Evolutionary conservation across 2,329 filamentous ascomycete species (phyloP), one percentile per base, ranked within the genome.

Genomic region (Talaromyces pinophilus): DNA sequence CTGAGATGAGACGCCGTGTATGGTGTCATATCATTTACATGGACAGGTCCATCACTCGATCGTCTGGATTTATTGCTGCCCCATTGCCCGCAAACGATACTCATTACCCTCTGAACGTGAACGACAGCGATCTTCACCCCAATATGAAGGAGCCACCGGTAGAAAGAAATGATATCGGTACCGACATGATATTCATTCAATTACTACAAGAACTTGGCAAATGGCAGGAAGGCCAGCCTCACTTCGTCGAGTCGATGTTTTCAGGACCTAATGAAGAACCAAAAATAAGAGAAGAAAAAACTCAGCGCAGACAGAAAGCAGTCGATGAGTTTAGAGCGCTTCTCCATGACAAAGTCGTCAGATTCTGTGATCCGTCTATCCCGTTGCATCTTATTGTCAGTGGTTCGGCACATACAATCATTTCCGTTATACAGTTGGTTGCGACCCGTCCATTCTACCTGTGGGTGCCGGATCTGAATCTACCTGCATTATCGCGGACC

Each of bases 401-500:
- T 3, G 90, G 89, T 38, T 83, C 91, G 28, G 85, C 87, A 2
- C 86, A 90, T 7, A 82, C 93, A 40, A 87, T 93, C 69, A 86
- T 92, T 79, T 88, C 88, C 62, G 93, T 92, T 77, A 87, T 93
- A 81, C 91, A 88, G 79, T 83, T 95, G 38, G 84, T 93, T 67
- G 85, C 92, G 1, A 90, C 93, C 72, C 88, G 93, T 71, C 90
- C 90, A 17, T 59, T 57, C 28, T 8, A 48, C 19, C 28, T 33
- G 4, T 64, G 54, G 54, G 62, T 50, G 11, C 19, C 48, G 22
- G 30, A 59, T 48, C 19, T 55, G 50, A 64, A 64, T 13, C 4
- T 59, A 15, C 52, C 50, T 13, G 40, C 52, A 6, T 13, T 64
- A 59, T 64, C 62, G 5, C 62, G 30, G 28, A 3, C 40, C 5